Evolutionary conservation across 495 filamentous ascomycete species (phyloP).

Genomic region (Penicillium steckii): DNA sequence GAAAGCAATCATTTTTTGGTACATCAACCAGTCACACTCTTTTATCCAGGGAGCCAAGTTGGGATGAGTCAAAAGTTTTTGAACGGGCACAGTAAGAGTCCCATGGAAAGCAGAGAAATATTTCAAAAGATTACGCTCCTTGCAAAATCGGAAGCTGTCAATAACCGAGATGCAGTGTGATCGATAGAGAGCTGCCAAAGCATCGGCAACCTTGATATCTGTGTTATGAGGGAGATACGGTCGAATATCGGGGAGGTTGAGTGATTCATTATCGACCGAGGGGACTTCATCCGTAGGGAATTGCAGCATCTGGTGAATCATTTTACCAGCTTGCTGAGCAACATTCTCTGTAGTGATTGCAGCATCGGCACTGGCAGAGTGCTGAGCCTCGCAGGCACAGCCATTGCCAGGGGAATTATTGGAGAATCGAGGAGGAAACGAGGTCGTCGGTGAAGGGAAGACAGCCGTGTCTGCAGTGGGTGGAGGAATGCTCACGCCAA

Average conservation of each 20-base stretch:
- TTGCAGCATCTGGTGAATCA: slow-evolving; percentile 64
- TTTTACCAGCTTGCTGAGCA: slow-evolving; percentile 44
- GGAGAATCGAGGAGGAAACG: slow-evolving; percentile 35
- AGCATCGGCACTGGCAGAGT: slow-evolving; percentile 19
- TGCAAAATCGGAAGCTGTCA: slow-evolving; percentile 92
- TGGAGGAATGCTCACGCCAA: slow-evolving; percentile 44
- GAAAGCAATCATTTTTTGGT: slow-evolving; percentile 92
- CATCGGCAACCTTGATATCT: slow-evolving; percentile 78
- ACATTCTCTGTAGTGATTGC: slow-evolving; percentile 43
- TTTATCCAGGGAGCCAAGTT: slow-evolving; percentile 88
- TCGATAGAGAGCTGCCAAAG: slow-evolving; percentile 80
- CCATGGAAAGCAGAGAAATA: slow-evolving; percentile 96
- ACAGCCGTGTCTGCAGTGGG: slow-evolving; percentile 62
- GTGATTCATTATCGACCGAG: slow-evolving; percentile 59
- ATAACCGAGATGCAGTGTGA: slow-evolving; percentile 93
- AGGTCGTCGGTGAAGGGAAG: slow-evolving; percentile 62
- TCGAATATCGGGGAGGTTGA: slow-evolving; percentile 76
- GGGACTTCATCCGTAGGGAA: slow-evolving; percentile 58
- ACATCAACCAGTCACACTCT: slow-evolving; percentile 91
- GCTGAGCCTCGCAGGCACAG: slow-evolving; percentile 31
- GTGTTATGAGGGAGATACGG: slow-evolving; percentile 70
- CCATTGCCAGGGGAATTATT: slow-evolving; percentile 15
- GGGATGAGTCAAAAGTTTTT: slow-evolving; percentile 83
- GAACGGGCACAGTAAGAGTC: slow-evolving; percentile 93
- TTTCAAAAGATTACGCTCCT: slow-evolving; percentile 90